These are phyloP conservation scores for Fusarium incarnatum DNA, from an alignment of 2,329 filamentous ascomycete genomes.

Conservation along the genomic window DNA sequence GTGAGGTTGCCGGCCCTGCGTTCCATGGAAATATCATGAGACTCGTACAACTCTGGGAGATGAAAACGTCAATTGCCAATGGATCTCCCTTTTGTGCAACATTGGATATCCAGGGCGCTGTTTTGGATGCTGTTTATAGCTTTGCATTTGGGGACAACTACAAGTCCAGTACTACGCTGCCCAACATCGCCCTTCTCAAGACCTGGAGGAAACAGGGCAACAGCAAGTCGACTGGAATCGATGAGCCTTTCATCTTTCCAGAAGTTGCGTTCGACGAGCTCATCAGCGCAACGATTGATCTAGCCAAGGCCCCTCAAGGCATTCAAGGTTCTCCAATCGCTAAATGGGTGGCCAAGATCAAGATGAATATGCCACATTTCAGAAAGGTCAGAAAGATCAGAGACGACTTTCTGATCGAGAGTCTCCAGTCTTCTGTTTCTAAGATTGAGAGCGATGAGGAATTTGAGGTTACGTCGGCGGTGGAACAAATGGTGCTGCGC, in stretches of 20 bases:
- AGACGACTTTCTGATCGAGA: not conserved
- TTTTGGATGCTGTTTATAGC: not conserved
- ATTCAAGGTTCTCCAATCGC: not conserved
- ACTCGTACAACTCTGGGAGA: not conserved
- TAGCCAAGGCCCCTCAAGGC: not conserved
- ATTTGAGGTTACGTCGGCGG: not conserved
- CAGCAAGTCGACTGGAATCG: rapidly evolving
- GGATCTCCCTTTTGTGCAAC: not conserved
- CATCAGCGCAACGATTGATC: not conserved
- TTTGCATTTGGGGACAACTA: not conserved
- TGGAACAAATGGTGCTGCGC: not conserved
- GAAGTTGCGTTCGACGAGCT: not conserved
- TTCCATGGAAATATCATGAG: not conserved
- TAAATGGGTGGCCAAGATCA: not conserved
- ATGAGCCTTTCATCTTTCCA: not conserved
- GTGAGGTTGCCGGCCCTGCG: not conserved
- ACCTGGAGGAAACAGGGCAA: rapidly evolving
- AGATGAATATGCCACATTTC: not conserved
- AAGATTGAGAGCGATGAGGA: not conserved
- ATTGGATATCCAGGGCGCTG: not conserved
- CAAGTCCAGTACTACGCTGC: not conserved
- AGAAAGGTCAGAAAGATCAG: not conserved
- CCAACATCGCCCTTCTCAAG: not conserved
- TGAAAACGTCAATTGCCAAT: not conserved
- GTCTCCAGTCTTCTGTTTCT: not conserved